Evolutionary conservation across 257 asterid genomes (phyloP).

Genomic region (Prunella vulgaris): DNA sequence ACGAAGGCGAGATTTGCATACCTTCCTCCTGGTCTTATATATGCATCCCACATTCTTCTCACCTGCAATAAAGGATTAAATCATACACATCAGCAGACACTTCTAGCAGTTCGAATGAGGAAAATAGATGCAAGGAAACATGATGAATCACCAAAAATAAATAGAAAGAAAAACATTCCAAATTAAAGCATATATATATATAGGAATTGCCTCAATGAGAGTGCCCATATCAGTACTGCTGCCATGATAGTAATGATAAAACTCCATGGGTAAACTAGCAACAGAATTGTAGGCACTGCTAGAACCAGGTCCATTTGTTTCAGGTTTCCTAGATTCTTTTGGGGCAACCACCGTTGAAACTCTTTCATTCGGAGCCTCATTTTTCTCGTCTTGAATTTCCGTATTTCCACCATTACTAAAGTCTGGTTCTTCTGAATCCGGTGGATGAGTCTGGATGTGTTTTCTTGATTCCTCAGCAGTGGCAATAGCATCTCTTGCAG

Average conservation of each 20-base stretch:
- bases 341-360: slow-evolving; percentile 20
- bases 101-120: background rate
- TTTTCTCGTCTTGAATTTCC: slow-evolving; percentile 31
- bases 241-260: slow-evolving; percentile 95
- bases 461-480: slow-evolving; percentile 66
- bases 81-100: slow-evolving; percentile 13
- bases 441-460: slow-evolving; percentile 29
- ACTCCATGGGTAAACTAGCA: slow-evolving; percentile 81
- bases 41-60: slow-evolving; percentile 93
- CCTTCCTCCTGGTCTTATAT: slow-evolving; percentile 93
- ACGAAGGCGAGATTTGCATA: slow-evolving; percentile 20
- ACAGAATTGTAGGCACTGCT: slow-evolving; percentile 41
- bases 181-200: background rate
- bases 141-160: background rate
- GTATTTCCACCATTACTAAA: slow-evolving; percentile 15
- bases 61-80: slow-evolving; percentile 48
- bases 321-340: slow-evolving; percentile 35
- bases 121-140: background rate
- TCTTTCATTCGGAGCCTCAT: slow-evolving; percentile 24
- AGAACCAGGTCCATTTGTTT: slow-evolving; percentile 33
- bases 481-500: slow-evolving; percentile 86
- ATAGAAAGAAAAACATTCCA: background rate
- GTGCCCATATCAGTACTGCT: slow-evolving; percentile 94
- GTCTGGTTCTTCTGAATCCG: slow-evolving; percentile 29
- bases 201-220: slow-evolving; percentile 69